Evolutionary conservation across 2,329 filamentous ascomycete genomes (phyloP).

Genomic region (Aspergillus uvarum): DNA sequence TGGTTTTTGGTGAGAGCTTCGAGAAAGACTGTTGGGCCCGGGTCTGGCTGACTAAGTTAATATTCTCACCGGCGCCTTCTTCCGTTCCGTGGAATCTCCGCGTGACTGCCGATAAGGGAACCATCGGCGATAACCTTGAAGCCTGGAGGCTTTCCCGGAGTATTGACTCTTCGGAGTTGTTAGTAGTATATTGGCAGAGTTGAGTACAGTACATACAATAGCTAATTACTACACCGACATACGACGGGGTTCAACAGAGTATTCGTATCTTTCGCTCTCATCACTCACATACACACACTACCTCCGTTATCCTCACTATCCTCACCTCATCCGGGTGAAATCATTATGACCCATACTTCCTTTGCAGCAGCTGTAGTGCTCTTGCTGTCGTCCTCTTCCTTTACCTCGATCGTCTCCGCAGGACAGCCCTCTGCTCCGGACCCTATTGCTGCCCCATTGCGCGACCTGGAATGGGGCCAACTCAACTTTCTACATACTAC

Average conservation of each 20-base stretch:
- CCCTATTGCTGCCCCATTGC: conserved; percentile 76
- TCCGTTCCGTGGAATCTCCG: conserved; percentile 24
- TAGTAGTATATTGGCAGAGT: not conserved
- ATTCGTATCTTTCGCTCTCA: not conserved
- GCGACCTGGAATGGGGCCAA: conserved; percentile 85
- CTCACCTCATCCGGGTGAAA: not conserved
- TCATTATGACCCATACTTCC: not conserved
- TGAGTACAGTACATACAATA: not conserved
- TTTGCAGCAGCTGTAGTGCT: conserved; percentile 8
- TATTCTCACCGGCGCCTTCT: conserved; percentile 37
- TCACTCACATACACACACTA: no score
- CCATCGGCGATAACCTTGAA: not conserved
- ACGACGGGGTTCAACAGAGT: not conserved
- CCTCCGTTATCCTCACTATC: no score
- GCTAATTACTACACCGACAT: not conserved
- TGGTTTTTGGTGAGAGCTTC: conserved; percentile 28
- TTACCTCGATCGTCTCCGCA: conserved; percentile 38
- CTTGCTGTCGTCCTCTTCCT: conserved; percentile 21
- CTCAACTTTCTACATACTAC: conserved; percentile 97
- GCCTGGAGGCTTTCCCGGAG: not conserved
- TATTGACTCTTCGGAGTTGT: not conserved
- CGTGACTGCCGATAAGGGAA: conserved; percentile 12
- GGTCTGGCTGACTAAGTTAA: conserved; percentile 31
- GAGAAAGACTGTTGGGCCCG: conserved; percentile 36
- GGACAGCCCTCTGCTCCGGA: conserved; percentile 78